Evolutionary conservation across 257 asterid species (phyloP).

Genomic region (Nicotiana noctiflora): DNA sequence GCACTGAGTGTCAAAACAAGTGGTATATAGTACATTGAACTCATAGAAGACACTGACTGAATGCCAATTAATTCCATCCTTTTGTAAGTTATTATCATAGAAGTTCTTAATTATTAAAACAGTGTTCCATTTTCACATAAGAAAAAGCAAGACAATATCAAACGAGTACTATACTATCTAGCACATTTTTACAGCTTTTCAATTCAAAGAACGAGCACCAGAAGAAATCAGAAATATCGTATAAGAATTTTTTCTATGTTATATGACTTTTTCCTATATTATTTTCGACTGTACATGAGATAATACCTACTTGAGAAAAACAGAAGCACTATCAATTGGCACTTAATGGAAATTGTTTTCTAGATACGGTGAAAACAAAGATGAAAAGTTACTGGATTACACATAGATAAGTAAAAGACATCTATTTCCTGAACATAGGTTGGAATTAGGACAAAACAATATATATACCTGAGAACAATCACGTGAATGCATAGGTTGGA

Average conservation of each 20-base stretch:
- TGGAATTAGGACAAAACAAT: not conserved
- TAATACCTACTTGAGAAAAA: not conserved
- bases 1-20: conserved; percentile 1
- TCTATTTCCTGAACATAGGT: not conserved
- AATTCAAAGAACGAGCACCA: not conserved
- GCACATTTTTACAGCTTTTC: not conserved
- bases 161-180: not conserved
- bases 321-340: not conserved
- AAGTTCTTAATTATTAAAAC: not conserved
- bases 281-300: not conserved
- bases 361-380: not conserved
- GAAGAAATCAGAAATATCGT: not conserved
- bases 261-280: not conserved
- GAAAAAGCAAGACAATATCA: not conserved
- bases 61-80: not conserved
- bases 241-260: not conserved
- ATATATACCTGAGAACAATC: conserved; percentile 90
- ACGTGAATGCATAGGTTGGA: conserved; percentile 77
- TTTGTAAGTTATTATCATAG: not conserved
- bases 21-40: not conserved
- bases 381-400: not conserved
- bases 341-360: not conserved
- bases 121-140: not conserved
- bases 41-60: not conserved
- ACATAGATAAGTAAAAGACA: not conserved